A percentile compares a stretch with the other conserved stretches of the same genome.
Evolutionary conservation across 2,329 filamentous ascomycete genomes (phyloP).

Genomic region (Chaetothyriales sp.): DNA sequence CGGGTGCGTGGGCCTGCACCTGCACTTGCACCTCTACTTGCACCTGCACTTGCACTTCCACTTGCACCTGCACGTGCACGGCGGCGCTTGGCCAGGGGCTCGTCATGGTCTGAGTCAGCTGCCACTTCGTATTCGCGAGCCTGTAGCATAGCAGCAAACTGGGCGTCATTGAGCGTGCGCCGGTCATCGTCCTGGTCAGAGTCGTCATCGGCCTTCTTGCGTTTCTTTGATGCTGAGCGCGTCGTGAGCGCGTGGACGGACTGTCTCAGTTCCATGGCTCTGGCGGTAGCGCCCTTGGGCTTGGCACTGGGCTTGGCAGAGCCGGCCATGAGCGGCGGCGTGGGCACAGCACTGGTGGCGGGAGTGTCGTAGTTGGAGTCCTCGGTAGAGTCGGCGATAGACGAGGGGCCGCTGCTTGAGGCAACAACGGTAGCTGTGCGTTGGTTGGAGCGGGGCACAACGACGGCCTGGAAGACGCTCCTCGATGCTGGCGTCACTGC

Average conservation of each 20-base stretch:
- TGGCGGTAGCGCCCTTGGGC: conserved; percentile 28
- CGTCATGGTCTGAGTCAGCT: conserved; percentile 7
- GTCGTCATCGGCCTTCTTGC: conserved; percentile 33
- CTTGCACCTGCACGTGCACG: background rate
- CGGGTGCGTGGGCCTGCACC: no score
- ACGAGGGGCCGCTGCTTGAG: conserved; percentile 24
- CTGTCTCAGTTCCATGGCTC: conserved; percentile 33
- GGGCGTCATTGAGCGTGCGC: conserved; percentile 26
- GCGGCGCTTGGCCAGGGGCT: conserved; percentile 6
- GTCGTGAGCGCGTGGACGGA: conserved; percentile 35
- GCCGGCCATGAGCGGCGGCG: conserved; percentile 36
- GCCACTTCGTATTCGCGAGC: conserved; percentile 36
- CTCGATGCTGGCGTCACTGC: conserved; percentile 4
- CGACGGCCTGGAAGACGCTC: conserved; percentile 10
- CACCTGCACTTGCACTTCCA: background rate
- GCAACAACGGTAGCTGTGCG: conserved; percentile 1
- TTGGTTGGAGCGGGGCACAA: conserved; percentile 4
- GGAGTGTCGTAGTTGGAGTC: conserved; percentile 47
- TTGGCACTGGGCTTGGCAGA: no score
- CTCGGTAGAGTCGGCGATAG: conserved; percentile 26
- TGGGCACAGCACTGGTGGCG: conserved; percentile 44
- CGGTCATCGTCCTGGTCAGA: conserved; percentile 24
- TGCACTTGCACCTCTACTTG: no score
- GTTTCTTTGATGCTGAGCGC: conserved; percentile 21
- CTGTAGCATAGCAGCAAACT: conserved; percentile 45